Conservation (phyloP, 116 monocot genomes). For the Zostera marina region DNA sequence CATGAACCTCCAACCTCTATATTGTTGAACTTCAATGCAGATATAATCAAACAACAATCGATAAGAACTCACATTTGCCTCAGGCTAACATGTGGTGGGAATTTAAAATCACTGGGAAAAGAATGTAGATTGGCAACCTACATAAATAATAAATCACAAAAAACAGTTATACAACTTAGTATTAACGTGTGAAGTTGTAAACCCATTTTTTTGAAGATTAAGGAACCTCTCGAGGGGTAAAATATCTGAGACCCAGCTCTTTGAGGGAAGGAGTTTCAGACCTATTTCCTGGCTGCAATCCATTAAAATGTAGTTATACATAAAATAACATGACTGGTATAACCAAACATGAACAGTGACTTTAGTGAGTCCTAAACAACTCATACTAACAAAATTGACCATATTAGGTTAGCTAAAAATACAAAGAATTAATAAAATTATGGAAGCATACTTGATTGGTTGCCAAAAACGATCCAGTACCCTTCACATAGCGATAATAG, state of each 20-base stretch:
- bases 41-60: too few species aligned
- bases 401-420: neutral
- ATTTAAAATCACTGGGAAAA: conserved; percentile 57
- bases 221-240: conserved; percentile 72
- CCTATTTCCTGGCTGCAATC: conserved; percentile 9
- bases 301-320: conserved; percentile 3
- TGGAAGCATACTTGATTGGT: conserved; percentile 28
- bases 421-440: neutral
- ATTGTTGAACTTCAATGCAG: too few species aligned
- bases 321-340: neutral
- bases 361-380: too few species aligned
- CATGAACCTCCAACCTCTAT: too few species aligned
- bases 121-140: conserved; percentile 91
- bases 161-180: neutral
- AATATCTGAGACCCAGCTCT: conserved; percentile 69
- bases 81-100: conserved; percentile 54
- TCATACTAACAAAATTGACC: neutral
- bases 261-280: conserved; percentile 28
- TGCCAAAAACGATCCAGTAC: conserved; percentile 82
- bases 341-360: neutral
- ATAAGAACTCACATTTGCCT: conserved; percentile 46
- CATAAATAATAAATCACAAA: neutral
- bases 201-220: neutral
- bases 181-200: too few species aligned
- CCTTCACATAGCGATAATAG: conserved; percentile 91